These are phyloP conservation scores for Botryosphaeria dothidea DNA, from an alignment of 2,329 filamentous ascomycete species.

Conservation along the genomic window DNA sequence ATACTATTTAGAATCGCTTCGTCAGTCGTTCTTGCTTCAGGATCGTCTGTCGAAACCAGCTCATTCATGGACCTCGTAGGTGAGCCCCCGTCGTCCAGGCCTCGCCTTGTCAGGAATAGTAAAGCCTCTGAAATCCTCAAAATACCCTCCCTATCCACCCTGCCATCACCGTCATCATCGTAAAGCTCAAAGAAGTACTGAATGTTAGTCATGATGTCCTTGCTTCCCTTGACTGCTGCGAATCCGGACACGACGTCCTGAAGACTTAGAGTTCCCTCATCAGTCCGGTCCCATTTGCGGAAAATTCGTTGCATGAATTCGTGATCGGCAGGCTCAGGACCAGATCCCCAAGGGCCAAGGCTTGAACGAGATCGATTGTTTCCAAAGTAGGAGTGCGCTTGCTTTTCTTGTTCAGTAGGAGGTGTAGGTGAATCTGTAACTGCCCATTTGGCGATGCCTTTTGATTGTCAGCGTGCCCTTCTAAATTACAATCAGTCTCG, in stretches of 20 bases:
- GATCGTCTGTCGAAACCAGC: constrained; percentile 38
- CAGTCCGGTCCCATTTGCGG: constrained; percentile 81
- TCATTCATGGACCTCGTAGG: constrained; percentile 63
- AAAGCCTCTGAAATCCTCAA: constrained; percentile 91
- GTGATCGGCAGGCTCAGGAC: constrained; percentile 79
- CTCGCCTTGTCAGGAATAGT: constrained; percentile 86
- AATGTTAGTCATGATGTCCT: constrained; percentile 97
- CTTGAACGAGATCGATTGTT: constrained; percentile 42
- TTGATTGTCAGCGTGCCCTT: constrained; percentile 6
- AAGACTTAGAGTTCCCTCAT: constrained; percentile 74
- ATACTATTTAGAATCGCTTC: constrained; percentile 91
- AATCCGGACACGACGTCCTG: constrained; percentile 92
- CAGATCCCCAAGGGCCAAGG: constrained; percentile 58
- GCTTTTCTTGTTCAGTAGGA: constrained; percentile 54
- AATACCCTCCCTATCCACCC: constrained; percentile 92
- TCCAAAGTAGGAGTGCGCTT: constrained; percentile 60
- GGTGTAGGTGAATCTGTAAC: constrained; percentile 78
- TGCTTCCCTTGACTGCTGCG: constrained; percentile 86
- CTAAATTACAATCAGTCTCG: not conserved
- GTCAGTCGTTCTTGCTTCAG: constrained; percentile 49
- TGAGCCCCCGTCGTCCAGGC: constrained; percentile 73
- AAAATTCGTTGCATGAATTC: constrained; percentile 92
- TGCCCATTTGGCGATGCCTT: constrained; percentile 85
- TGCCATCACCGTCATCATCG: constrained; percentile 88
- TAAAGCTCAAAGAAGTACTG: constrained; percentile 98